Percentiles rank a stretch among this genome's conserved stretches.
Conservation (phyloP, 2,329 filamentous ascomycete genomes). For the Leptodontidium sp. region DNA sequence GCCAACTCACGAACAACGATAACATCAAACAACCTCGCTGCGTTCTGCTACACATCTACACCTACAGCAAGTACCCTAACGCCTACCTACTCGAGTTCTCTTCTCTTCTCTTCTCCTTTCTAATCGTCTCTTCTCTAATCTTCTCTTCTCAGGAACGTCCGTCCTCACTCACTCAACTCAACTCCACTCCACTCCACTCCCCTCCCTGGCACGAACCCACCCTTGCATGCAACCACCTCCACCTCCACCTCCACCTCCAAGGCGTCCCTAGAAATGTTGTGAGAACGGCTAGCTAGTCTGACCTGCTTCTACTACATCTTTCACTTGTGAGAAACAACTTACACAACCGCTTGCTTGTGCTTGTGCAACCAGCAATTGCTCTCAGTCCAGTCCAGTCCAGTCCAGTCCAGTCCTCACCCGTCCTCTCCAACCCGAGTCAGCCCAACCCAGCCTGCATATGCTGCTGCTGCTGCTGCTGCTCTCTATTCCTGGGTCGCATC, state of each 20-base stretch:
- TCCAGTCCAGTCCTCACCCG: background rate
- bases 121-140: no score
- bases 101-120: no score
- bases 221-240: background rate
- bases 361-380: background rate
- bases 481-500: slow-evolving; percentile 11
- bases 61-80: no score
- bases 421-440: background rate
- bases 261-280: background rate
- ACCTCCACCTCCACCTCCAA: background rate
- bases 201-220: no score
- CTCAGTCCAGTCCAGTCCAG: background rate
- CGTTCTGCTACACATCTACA: background rate
- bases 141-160: no score
- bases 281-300: background rate
- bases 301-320: background rate
- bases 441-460: slow-evolving; percentile 2
- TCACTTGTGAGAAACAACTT: background rate
- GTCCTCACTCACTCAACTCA: no score
- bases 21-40: no score
- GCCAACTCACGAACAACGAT: background rate
- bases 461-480: background rate
- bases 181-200: no score
- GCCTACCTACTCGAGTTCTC: no score
- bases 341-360: no score